Evolutionary conservation across 2,329 filamentous ascomycete genomes (phyloP).

Genomic region (Talaromyces sp.): DNA sequence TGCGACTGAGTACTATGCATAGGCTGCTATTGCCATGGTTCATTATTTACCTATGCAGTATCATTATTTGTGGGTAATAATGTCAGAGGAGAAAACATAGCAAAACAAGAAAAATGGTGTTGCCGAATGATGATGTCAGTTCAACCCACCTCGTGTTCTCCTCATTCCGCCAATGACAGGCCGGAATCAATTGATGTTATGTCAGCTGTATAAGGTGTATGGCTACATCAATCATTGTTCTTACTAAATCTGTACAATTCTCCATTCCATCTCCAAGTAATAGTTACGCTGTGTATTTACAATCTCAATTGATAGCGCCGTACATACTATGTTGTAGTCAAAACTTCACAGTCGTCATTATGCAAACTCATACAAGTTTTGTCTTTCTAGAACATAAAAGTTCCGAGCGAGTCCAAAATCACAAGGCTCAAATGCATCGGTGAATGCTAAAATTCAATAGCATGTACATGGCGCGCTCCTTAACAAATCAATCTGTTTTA

Average conservation of each 20-base stretch:
- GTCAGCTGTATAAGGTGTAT: neutral
- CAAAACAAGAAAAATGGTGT: neutral
- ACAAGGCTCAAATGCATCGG: neutral
- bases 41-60: neutral
- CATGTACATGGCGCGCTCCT: neutral
- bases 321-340: neutral
- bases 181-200: neutral
- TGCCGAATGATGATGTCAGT: neutral
- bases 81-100: too few species aligned
- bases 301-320: neutral
- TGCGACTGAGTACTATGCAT: neutral
- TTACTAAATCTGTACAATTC: too few species aligned
- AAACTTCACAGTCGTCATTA: neutral
- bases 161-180: neutral
- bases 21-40: neutral
- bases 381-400: neutral
- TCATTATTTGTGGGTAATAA: too few species aligned
- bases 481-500: neutral
- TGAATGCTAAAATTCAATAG: neutral
- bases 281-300: neutral
- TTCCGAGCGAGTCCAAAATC: neutral
- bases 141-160: neutral
- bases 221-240: neutral
- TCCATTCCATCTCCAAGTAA: neutral
- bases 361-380: neutral